These are phyloP conservation scores for Leccinellum rugosiceps DNA, from an alignment of 768 basidiomycete species.

Conservation along the genomic window DNA sequence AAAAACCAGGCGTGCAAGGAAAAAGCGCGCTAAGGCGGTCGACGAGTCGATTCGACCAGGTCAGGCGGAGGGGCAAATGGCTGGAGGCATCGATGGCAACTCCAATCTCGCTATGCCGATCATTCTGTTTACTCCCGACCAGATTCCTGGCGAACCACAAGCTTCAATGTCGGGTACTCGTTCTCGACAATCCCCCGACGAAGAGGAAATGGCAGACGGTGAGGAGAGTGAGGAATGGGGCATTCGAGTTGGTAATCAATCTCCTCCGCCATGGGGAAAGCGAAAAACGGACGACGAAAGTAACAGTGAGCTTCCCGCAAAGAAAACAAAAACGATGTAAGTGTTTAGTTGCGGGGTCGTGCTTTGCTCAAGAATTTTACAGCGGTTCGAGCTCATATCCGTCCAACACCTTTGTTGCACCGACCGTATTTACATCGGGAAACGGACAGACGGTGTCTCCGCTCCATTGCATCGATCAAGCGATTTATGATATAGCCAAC, in stretches of 20 bases:
- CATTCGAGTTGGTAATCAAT: conserved; percentile 56
- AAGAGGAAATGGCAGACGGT: conserved; percentile 66
- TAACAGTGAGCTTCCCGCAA: conserved; percentile 32
- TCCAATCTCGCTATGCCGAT: conserved; percentile 16
- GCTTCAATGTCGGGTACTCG: conserved; percentile 21
- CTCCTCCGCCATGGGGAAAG: conserved; percentile 71
- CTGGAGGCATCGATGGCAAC: conserved; percentile 9
- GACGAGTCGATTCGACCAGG: conserved; percentile 24
- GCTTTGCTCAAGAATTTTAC: neutral
- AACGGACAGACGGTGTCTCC: conserved; percentile 7
- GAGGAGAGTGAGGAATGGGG: conserved; percentile 62
- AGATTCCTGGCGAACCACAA: conserved; percentile 25
- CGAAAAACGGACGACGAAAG: conserved; percentile 44
- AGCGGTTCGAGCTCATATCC: conserved; percentile 2
- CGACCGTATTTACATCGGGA: conserved; percentile 2
- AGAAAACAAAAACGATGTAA: conserved; percentile 45
- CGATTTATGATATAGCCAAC: conserved; percentile 60
- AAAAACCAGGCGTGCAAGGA: conserved; percentile 56
- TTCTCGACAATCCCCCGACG: conserved; percentile 45
- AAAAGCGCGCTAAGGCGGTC: conserved; percentile 40
- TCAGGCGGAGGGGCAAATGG: conserved; percentile 17
- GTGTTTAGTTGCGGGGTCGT: conserved; percentile 11
- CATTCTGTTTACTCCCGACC: conserved; percentile 25
- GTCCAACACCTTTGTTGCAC: neutral
- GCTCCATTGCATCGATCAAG: conserved; percentile 66